Base-by-base conservation (phyloP, 2,329 filamentous ascomycete genomes). In the Diplodia sapinea region DNA sequence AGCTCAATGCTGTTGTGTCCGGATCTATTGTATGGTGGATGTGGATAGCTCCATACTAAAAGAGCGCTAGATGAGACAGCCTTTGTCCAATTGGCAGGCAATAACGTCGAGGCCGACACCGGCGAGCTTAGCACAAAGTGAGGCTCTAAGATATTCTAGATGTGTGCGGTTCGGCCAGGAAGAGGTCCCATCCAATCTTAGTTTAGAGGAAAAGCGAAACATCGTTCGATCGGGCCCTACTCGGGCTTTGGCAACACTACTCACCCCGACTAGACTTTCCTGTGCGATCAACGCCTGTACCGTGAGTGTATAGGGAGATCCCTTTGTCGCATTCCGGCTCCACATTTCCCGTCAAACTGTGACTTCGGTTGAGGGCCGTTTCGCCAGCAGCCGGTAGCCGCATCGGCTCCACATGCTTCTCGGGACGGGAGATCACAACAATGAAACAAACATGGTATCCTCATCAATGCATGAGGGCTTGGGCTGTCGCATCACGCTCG, bases 371-470 rank as follows among this genome's bases (percentile, higher is more conserved):
- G 36, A 59, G 55, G 36, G 36, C 40, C n/a, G 40, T 62, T 62
- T 50, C 26, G 57, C 40, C 23, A 62, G 36, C 26, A 33, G 13
- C 57, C 57, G 40, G 15, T 4, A 17, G 31, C 57, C 15, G 40
- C 29, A 31, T 49, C 57, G 57, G 57, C 40, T 62, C 57, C 57
- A 62, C 57, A 50, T 49, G 15, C 55, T 33, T 15, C 9, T 49
- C 40, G 57, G 57, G 26, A 62, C 40, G 57, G 33, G 57, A 40
- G 57, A 59, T 47, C 56, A 49, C 33, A 62, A 29, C 40, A 50
- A 50, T 40, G 26, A 49, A 62, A 38, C 36, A 43, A 59, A n/a
- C 57, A 29, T 62, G 23, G 40, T 8, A 15, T 33, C 29, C 38
- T 47, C 26, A 43, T 50, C 40, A 49, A 62, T 62, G 57, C 57